Evolutionary conservation across 2,329 filamentous ascomycete species (phyloP), one percentile per base, ranked within the genome.

Genomic region (Pseudocercospora eumusae): DNA sequence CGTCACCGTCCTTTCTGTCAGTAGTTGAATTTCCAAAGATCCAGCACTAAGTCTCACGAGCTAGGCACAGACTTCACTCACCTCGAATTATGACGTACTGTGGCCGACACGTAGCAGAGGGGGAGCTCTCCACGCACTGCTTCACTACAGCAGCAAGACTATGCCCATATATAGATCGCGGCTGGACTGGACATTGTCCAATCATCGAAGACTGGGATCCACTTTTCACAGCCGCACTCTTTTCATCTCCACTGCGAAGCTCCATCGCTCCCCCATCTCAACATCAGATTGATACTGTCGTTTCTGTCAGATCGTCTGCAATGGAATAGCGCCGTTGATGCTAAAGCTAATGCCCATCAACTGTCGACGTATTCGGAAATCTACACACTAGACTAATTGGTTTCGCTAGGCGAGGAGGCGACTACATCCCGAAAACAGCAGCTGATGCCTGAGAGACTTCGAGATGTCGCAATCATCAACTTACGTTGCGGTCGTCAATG

Each of bases 151-250:
- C 18, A 20, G 40, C 8, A n/a, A 18, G 40, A n/a, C 21, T 23
- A n/a, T 23, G 21, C 9, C 42, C 42, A 45, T 45, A 20, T 45
- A 45, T 45, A 45, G 42, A 45, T 21, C 18, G 42, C 8, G 42
- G 42, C n/a, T n/a, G n/a, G n/a, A n/a, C 42, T 45, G 42, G 18
- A 47, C 44, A 20, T 47, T 7, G 44, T 3, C 47, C 47, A 50
- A 50, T 50, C 47, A 27, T 27, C 15, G 23, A 27, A n/a, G 2
- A 3, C 2, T 8, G 3, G 20, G 47, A 3, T 50, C 47, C 47
- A 50, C 47, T 27, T 50, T 50, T 50, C 47, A 50, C 47, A 50
- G 47, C 47, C 47, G 47, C 47, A 50, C 47, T 25, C 47, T 50
- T 27, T 50, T 27, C 33, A 36, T 50, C 47, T 27, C 10, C 9